Base-by-base conservation (phyloP, 805 yeast genomes). In the Diddensiella caesifluorescens region DNA sequence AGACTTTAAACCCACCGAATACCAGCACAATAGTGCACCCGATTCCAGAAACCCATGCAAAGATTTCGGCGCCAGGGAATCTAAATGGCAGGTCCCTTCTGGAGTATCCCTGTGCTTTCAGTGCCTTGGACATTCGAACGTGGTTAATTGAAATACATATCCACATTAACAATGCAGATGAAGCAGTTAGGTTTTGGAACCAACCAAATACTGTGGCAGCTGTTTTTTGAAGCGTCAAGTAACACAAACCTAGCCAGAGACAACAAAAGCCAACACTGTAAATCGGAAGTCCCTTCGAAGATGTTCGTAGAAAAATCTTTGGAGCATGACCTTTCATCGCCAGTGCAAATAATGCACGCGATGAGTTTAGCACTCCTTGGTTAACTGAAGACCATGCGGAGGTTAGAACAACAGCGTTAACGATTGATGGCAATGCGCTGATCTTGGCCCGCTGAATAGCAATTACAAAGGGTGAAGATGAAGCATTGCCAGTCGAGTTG, bases 401-500 rank as follows among this genome's bases (percentile, higher is more conserved):
- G 30, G 83, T 63, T 56, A 87, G 63, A 51, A 87, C 81, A 60
- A 85, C 79, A 2, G 80, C 90, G 60, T 87, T 87, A 55, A 87
- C 69, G 37, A 87, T 71, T 51, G 80, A 83, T 28, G 88, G 88
- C 48, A 86, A 65, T 0, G 77, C 89, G 5, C 59, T 54, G 48
- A 85, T 83, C 15, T 70, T 61, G 13, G 87, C 83, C 51, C 73
- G 74, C 48, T 73, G 73, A 55, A 85, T 80, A 36, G 95, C 95
- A 55, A 84, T 79, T 40, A 84, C 89, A 55, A 84, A 85, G 29
- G 95, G 95, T 12, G 92, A 82, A 16, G 90, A 88, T 30, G 81
- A 72, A 2, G 89, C 87, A 32, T 69, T 75, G 63, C n/a, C 63
- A 41, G 39, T 39, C 20, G 41, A 59, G 38, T 77, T 71, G 13